Conservation (phyloP, 2,329 filamentous ascomycete species). For the Colletotrichum somersetense region DNA sequence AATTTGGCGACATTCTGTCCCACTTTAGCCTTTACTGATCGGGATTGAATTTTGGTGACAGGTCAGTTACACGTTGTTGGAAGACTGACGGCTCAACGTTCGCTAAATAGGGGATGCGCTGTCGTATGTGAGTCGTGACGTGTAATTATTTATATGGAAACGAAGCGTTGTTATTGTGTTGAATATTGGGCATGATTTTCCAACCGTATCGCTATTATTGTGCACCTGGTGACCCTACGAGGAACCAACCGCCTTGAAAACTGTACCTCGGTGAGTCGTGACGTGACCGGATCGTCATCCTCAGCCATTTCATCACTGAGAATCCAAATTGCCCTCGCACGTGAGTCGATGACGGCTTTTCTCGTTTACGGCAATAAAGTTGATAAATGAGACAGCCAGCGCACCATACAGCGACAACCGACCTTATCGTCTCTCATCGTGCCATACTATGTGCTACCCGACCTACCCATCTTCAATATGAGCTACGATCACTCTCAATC, state of each 20-base stretch:
- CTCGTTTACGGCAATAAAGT: too few relatives aligned
- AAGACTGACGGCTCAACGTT: background rate
- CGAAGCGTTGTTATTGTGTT: too few relatives aligned
- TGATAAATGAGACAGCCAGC: background rate
- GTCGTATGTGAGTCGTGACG: background rate
- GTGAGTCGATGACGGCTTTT: background rate
- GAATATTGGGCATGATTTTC: too few relatives aligned
- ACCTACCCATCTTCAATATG: background rate
- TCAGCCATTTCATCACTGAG: background rate
- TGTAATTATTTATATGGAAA: background rate
- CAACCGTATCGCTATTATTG: too few relatives aligned
- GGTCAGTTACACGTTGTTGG: background rate
- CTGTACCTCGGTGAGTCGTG: background rate
- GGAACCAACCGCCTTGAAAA: too few relatives aligned
- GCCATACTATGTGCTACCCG: background rate
- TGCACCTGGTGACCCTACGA: too few relatives aligned
- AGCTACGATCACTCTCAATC: background rate
- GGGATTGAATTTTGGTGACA: background rate
- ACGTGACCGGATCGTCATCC: background rate
- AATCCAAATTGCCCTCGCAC: background rate
- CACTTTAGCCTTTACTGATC: background rate
- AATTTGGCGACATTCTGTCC: background rate
- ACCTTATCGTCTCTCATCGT: background rate
- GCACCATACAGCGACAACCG: background rate
- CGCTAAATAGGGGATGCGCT: background rate